Evolutionary conservation across 2,329 filamentous ascomycete species (phyloP).

Genomic region (Ascochyta koolunga): DNA sequence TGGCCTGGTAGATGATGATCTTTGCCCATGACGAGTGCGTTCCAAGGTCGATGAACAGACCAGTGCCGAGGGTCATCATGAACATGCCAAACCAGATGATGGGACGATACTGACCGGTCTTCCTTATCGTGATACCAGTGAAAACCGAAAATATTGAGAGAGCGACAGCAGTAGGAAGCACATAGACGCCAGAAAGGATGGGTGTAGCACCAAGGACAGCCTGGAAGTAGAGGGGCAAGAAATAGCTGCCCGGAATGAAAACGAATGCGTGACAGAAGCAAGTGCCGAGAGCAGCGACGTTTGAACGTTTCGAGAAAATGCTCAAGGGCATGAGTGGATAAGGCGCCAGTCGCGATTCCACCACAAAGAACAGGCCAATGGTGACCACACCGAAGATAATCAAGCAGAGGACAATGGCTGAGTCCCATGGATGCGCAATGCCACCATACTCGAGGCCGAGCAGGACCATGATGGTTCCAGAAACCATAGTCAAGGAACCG

Average conservation of each 20-base stretch:
- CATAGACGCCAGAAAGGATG: slow-evolving; percentile 74
- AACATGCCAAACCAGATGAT: slow-evolving; percentile 46
- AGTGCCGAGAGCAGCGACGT: slow-evolving; percentile 67
- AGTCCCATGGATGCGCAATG: slow-evolving; percentile 74
- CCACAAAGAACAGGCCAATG: slow-evolving; percentile 70
- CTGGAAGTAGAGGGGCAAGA: slow-evolving; percentile 85
- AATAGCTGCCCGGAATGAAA: slow-evolving; percentile 81
- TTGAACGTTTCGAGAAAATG: slow-evolving; percentile 71
- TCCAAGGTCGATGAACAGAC: slow-evolving; percentile 46
- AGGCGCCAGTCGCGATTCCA: slow-evolving; percentile 74
- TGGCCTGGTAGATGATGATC: slow-evolving; percentile 49
- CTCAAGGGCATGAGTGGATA: slow-evolving; percentile 79
- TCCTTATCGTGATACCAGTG: slow-evolving; percentile 59
- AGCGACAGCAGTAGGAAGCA: slow-evolving; percentile 72
- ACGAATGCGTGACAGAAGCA: slow-evolving; percentile 77
- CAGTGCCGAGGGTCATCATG: slow-evolving; percentile 48
- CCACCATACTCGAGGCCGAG: slow-evolving; percentile 87
- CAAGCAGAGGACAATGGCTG: slow-evolving; percentile 75
- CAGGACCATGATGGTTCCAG: slow-evolving; percentile 83
- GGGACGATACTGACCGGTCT: slow-evolving; percentile 53
- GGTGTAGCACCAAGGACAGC: slow-evolving; percentile 71
- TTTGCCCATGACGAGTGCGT: slow-evolving; percentile 45
- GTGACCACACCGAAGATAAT: slow-evolving; percentile 73
- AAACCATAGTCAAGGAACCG: slow-evolving; percentile 70
- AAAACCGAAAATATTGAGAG: slow-evolving; percentile 67